Percentiles rank a stretch among this genome's conserved stretches.
phyloP scores from a whole-genome alignment of 345 rosid species.

The Sisymbrium altissimum region DNA sequence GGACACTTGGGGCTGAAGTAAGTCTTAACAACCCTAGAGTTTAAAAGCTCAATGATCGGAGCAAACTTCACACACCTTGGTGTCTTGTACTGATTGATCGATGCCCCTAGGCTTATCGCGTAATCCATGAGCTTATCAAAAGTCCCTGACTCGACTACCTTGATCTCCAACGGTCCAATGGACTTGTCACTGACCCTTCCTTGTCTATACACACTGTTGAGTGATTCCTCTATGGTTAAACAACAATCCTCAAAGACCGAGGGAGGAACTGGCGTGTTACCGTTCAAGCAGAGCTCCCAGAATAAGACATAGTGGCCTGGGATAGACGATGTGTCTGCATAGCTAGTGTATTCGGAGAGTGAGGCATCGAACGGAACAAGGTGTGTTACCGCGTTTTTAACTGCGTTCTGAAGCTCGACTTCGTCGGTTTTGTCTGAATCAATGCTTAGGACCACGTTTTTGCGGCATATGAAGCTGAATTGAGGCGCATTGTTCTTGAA shows the following conservation, averaged over 20 bases:
- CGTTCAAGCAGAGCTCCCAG: slow-evolving; percentile 74
- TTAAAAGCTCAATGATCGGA: slow-evolving; percentile 86
- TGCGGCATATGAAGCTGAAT: slow-evolving; percentile 91
- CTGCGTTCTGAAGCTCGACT: slow-evolving; percentile 91
- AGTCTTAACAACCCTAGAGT: slow-evolving; percentile 58
- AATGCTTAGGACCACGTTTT: slow-evolving; percentile 85
- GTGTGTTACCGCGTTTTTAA: slow-evolving; percentile 78
- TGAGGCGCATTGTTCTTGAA: slow-evolving; percentile 97
- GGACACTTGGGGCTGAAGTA: slow-evolving; percentile 93
- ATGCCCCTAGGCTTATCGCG: slow-evolving; percentile 88
- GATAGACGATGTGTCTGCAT: slow-evolving; percentile 65
- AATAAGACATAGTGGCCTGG: slow-evolving; percentile 92
- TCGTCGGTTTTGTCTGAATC: slow-evolving; percentile 97
- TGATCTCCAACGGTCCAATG: slow-evolving; percentile 90
- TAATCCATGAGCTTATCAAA: slow-evolving; percentile 98
- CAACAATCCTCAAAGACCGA: slow-evolving; percentile 93
- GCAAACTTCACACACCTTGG: slow-evolving; percentile 94
- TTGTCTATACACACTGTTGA: slow-evolving; percentile 95
- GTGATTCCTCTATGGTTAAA: slow-evolving; percentile 78
- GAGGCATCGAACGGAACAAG: slow-evolving; percentile 72
- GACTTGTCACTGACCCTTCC: slow-evolving; percentile 85
- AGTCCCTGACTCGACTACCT: slow-evolving; percentile 82
- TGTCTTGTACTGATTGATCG: slow-evolving; percentile 94
- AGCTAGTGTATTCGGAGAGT: slow-evolving; percentile 83
- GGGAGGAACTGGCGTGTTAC: slow-evolving; percentile 78